Conservation (phyloP, 192 early-diverging fungal species). For the Entomortierella beljakovae region DNA sequence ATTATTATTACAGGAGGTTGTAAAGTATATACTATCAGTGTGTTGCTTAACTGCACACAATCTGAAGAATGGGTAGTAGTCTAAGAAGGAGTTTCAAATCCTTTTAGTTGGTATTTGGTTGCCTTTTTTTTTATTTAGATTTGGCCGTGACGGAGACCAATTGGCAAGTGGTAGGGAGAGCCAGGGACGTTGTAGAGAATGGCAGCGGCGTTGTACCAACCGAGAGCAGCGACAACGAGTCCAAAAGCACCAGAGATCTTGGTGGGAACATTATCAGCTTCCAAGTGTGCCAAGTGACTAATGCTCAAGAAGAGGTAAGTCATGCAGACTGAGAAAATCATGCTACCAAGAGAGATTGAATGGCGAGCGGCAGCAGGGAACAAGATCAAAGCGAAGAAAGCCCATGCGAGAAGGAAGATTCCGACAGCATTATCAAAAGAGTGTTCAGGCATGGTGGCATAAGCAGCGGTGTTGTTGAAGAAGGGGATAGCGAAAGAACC, state of each 20-base stretch:
- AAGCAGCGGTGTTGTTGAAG: constrained; percentile 50
- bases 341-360: constrained; percentile 65
- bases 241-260: constrained; percentile 77
- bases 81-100: no score
- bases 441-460: constrained; percentile 24
- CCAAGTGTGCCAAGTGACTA: constrained; percentile 63
- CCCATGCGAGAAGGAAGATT: constrained; percentile 75
- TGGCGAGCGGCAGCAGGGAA: constrained; percentile 72
- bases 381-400: constrained; percentile 76
- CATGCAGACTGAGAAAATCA: constrained; percentile 79
- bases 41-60: no score
- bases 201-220: constrained; percentile 78
- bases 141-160: no score
- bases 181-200: not conserved
- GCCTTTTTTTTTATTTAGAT: no score
- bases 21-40: no score
- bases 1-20: no score
- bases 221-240: constrained; percentile 75
- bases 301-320: constrained; percentile 76
- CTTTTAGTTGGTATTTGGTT: no score
- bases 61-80: no score
- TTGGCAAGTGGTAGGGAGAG: no score
- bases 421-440: constrained; percentile 57
- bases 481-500: constrained; percentile 67
- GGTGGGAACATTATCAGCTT: constrained; percentile 57